Conservation (phyloP, 306 rosid species). For the Malus sieversii region DNA sequence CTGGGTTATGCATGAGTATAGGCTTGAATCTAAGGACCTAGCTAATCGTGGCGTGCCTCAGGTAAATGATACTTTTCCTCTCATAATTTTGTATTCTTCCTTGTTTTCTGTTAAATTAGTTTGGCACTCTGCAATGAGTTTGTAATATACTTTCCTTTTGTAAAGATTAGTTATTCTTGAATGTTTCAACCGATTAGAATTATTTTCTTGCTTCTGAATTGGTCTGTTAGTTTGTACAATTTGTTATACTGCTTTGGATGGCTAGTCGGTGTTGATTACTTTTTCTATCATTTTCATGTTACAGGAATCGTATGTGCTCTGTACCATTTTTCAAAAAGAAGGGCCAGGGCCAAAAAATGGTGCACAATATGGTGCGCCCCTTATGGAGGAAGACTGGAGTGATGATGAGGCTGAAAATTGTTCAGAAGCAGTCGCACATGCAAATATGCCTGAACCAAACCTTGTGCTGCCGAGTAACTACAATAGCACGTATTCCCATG, state of each 20-base stretch:
- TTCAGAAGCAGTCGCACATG: slow-evolving; percentile 16
- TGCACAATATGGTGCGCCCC: slow-evolving; percentile 58
- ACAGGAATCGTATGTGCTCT: slow-evolving; percentile 64
- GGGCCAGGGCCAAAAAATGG: slow-evolving; percentile 71
- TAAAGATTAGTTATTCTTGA: background rate
- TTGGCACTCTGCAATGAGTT: background rate
- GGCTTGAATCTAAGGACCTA: slow-evolving; percentile 42
- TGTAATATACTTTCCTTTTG: background rate
- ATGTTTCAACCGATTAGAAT: background rate
- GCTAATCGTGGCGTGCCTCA: slow-evolving; percentile 24
- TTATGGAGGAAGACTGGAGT: slow-evolving; percentile 61
- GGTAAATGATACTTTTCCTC: slow-evolving; percentile 29
- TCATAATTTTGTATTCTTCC: background rate
- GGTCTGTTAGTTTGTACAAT: background rate
- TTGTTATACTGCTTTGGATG: background rate
- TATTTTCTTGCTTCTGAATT: background rate
- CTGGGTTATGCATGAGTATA: slow-evolving; percentile 89
- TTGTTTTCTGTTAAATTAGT: background rate
- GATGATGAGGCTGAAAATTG: slow-evolving; percentile 30
- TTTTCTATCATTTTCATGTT: slow-evolving; percentile 8
- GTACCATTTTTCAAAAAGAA: slow-evolving; percentile 48
- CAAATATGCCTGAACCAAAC: slow-evolving; percentile 7
- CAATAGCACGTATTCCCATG: slow-evolving; percentile 11
- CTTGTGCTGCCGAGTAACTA: slow-evolving; percentile 2
- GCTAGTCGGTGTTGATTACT: background rate